Base-by-base conservation (phyloP, 1,284 basidiomycete genomes). In the Apiotrichum mycotoxinovorans region DNA sequence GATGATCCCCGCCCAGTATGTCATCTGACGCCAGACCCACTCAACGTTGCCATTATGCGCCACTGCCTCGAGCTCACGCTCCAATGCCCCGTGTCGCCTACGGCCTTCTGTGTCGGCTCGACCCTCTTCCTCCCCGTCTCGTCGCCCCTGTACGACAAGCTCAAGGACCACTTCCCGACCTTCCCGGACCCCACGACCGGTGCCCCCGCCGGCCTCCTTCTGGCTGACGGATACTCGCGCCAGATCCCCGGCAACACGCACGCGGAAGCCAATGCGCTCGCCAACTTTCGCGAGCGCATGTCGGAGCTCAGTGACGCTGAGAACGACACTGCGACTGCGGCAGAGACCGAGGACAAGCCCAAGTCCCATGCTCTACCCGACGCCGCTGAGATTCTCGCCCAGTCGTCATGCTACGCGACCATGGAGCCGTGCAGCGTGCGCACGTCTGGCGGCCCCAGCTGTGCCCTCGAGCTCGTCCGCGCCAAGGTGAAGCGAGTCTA, bases 171-270 rank as follows among this genome's bases (percentile, higher is more conserved):
- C 48, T 76, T 76, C 57, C 50, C 57, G 15, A n/a, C 54, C 26
- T 73, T 73, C 58, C 25, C 61, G 33, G 26, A 58, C 26, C 54
- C 62, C 1, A 35, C 50, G 18, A 60, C 51, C 25, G 52, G 44
- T 44, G 46, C 49, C 40, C 43, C 51, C n/a, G 58, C 61, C 11
- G 70, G 72, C n/a, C 57, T 76, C 44, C 77, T 89, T 38, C 77
- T 98, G 26, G 80, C 89, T 8, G 86, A 87, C 9, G 94, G 94
- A 26, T 95, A 87, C 78, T 97, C 93, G 35, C 83, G 96, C 69
- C 94, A 98, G 74, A 82, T 97, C 0, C 83, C 86, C 1, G 95
- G 94, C 51, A 98, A 98, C 75, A 98, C 95, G 2, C 96, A 99
- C 74, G 95, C 95, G 15, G 95, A 99, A 78, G 91, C 94, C 23